Base-by-base conservation (phyloP, 2,329 filamentous ascomycete species). In the Venturia pyrina region DNA sequence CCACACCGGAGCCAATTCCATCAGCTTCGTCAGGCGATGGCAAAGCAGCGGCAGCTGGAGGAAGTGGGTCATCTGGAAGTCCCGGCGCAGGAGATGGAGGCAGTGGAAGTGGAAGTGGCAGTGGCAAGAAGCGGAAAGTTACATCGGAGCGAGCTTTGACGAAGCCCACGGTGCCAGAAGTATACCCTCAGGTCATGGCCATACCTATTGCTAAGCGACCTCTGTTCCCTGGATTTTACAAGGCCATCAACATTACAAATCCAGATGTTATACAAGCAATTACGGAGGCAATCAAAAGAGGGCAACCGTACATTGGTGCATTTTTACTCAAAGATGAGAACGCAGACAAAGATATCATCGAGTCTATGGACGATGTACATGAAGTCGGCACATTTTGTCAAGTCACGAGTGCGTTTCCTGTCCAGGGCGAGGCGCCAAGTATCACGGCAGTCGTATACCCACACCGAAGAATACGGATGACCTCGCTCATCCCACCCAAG, bases 321-420 rank as follows among this genome's bases (percentile, higher is more conserved):
- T 99, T 99, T 78, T 78, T 99, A 73, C 92, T 98, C 81, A 98
- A 98, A 78, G 93, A 99, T 73, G 93, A 97, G 74, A 89, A 91
- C 69, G 89, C 90, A 68, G 95, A 98, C 75, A 90, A 91, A 73
- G 96, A 99, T 76, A 86, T 96, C 62, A 98, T 99, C 74, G 90
- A 93, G 69, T 93, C 88, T 69, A 82, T 89, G 37, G 89, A 93
- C 68, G 95, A 99, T 72, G 93, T 99, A 40, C 90, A 99, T 77
- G 92, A 97, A 70, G 90, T 96, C 19, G 95, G 95, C 68, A 95
- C 97, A 1, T 99, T 99, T 75, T 96, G 95, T 61, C 95, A 99
- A 75, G 93, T 99, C 69, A 99, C 95, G 0, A 97, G 93, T 74
- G 91, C 92, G 2, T 98, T 98, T 74, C 93, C 95, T 19, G 89